Conservation (phyloP, 495 filamentous ascomycete species). For the Neurospora sp. region DNA sequence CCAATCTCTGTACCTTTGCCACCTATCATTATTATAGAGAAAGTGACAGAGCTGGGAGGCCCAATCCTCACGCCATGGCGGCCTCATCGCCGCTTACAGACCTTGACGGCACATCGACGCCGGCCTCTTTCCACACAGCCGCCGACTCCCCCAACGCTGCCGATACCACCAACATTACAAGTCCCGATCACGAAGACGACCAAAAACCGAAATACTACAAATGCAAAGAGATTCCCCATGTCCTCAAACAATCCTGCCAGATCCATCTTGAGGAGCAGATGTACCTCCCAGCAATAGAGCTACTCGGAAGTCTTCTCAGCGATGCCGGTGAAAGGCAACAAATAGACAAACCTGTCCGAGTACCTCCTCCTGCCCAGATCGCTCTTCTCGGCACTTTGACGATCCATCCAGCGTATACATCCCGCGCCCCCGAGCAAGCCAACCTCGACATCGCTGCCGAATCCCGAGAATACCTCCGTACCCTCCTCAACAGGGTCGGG, state of each 20-base stretch:
- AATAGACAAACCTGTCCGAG: conserved; percentile 27
- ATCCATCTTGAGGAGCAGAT: conserved; percentile 71
- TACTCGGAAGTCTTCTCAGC: conserved; percentile 55
- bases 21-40: not conserved
- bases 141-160: conserved; percentile 6
- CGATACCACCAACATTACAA: conserved; percentile 13
- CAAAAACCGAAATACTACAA: conserved; percentile 35
- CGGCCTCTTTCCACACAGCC: conserved; percentile 13
- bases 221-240: conserved; percentile 45
- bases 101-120: conserved; percentile 10
- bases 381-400: conserved; percentile 57
- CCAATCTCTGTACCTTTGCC: not conserved
- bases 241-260: conserved; percentile 53
- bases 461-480: conserved; percentile 31
- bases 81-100: conserved; percentile 13
- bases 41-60: not conserved
- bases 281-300: conserved; percentile 55
- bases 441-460: conserved; percentile 28
- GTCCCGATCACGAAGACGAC: conserved; percentile 11
- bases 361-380: conserved; percentile 48
- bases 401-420: conserved; percentile 61
- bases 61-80: not conserved
- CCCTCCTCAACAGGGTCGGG: conserved; percentile 28
- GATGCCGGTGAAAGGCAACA: conserved; percentile 28
- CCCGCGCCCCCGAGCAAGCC: conserved; percentile 22